Conservation (phyloP, 78 protist genomes). For the Paratrimastix pyriformis region DNA sequence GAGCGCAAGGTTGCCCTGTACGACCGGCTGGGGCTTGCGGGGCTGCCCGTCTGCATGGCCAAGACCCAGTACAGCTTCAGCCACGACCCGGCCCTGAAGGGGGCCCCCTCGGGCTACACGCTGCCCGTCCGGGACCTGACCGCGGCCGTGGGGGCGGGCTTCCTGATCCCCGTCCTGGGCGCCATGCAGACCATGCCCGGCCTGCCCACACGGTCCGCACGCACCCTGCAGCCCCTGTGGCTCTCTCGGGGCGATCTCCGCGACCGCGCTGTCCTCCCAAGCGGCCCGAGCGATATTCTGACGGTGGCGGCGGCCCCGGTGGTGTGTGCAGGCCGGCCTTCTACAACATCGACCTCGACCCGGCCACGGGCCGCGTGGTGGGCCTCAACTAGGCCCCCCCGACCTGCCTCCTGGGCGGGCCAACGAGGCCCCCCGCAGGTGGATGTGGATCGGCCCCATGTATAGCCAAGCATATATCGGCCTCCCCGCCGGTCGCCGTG, state of each 20-base stretch:
- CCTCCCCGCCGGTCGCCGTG: no score
- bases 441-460: no score
- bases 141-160: constrained; percentile 79
- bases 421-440: no score
- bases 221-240: no score
- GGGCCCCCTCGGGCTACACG: constrained; percentile 59
- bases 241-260: no score
- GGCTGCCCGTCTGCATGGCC: constrained; percentile 93
- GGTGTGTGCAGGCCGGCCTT: constrained; percentile 67
- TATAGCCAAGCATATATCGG: no score
- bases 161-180: constrained; percentile 60
- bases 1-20: constrained; percentile 52
- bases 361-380: constrained; percentile 46
- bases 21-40: constrained; percentile 54
- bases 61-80: constrained; percentile 87
- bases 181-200: constrained; percentile 30
- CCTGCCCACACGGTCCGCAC: constrained; percentile 13
- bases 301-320: no score
- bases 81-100: constrained; percentile 69
- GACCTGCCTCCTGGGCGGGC: no score
- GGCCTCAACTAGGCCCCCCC: no score
- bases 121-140: constrained; percentile 77
- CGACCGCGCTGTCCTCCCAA: no score
- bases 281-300: no score
- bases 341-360: constrained; percentile 24